Conservation (phyloP, 2,329 filamentous ascomycete species). For the Pseudogymnoascus sp. region DNA sequence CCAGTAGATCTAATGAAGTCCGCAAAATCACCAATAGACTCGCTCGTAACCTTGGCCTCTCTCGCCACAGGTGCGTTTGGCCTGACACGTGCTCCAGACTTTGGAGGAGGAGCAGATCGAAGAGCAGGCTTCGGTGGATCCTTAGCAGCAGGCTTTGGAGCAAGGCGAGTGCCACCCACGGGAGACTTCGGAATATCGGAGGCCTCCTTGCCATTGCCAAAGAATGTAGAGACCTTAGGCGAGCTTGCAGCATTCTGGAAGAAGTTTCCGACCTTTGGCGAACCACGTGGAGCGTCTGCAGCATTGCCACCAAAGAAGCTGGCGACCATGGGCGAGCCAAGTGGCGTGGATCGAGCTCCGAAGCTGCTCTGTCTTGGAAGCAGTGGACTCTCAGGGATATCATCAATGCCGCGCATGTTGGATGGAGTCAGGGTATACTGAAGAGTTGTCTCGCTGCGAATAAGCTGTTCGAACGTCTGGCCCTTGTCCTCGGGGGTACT, state of each 20-base stretch:
- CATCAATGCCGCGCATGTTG: constrained; percentile 66
- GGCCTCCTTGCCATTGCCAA: background rate
- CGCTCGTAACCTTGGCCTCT: constrained; percentile 62
- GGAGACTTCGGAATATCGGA: background rate
- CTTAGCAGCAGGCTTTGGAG: background rate
- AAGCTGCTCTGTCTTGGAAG: background rate
- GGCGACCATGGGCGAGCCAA: background rate
- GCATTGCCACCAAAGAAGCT: background rate
- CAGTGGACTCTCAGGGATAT: background rate
- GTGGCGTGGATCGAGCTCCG: background rate
- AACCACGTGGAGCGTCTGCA: background rate
- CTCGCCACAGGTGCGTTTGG: constrained; percentile 42
- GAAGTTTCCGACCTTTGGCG: background rate
- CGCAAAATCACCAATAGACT: constrained; percentile 74
- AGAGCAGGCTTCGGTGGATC: constrained; percentile 15
- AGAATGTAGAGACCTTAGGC: background rate
- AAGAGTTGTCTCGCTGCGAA: constrained; percentile 74
- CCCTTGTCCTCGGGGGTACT: constrained; percentile 49
- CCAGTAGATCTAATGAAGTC: constrained; percentile 85
- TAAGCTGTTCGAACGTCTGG: constrained; percentile 68
- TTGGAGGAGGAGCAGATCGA: constrained; percentile 14
- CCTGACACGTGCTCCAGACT: constrained; percentile 19
- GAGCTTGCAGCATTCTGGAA: background rate
- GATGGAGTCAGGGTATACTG: constrained; percentile 76
- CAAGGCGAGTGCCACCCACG: background rate